Evolutionary conservation across 2,329 filamentous ascomycete species (phyloP), one percentile per base, ranked within the genome.

Genomic region (Fusarium chuoi): DNA sequence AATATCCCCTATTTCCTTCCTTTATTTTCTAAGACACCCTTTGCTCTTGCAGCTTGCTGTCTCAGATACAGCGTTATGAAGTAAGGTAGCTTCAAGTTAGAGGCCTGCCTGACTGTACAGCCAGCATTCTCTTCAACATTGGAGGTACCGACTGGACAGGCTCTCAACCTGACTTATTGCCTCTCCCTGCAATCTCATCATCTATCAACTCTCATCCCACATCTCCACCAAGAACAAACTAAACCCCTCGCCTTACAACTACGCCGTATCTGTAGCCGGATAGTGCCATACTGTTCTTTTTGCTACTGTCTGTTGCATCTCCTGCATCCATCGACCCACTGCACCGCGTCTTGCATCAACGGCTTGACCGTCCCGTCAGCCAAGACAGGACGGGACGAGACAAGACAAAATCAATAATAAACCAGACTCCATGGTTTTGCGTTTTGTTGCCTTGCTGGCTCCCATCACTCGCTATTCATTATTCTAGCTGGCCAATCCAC

Each of bases 261-360:
- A 65, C 68, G 59, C 71, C 59, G 71, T 64, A 74, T 36, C 33
- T 36, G 45, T 62, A 63, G 42, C 62, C 39, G 36, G 71, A 58
- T 46, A 68, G 51, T 57, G 48, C 49, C 52, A 41, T 71, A 45
- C 52, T 64, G 61, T 60, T 48, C 73, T 64, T 66, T 63, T 45
- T 48, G n/a, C 45, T 42, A 51, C 42, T 62, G 28, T 62, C 65
- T 77, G 57, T 65, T 74, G 71, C 73, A 76, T 73, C 68, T 66
- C 68, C 60, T 68, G 75, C 75, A 75, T 69, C 62, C 65, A 62
- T 60, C 69, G 71, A 76, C 75, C 76, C 76, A 77, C 69, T 60
- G 63, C 60, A 71, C 33, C 49, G 38, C 65, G 67, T 71, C 73
- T 76, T 55, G 64, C 58, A 72, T 61, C 59, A 60, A 70, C 60